These are phyloP conservation scores for Sesbania bispinosa DNA, from an alignment of 306 rosid genomes.

Conservation along the genomic window DNA sequence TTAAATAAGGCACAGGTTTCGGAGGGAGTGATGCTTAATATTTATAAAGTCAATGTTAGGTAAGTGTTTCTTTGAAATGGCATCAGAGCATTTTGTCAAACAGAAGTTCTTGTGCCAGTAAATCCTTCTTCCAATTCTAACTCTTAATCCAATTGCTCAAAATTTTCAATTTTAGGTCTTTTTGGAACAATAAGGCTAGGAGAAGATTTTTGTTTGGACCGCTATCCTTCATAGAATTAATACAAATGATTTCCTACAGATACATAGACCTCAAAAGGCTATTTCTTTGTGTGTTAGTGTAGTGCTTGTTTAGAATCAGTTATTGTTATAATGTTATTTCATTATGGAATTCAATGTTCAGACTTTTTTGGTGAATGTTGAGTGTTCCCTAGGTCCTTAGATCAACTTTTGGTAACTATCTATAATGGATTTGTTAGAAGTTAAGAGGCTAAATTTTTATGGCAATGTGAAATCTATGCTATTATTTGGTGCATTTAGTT, in stretches of 20 bases:
- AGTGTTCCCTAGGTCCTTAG: background rate
- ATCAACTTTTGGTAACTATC: background rate
- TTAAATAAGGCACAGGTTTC: background rate
- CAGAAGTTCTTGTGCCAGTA: background rate
- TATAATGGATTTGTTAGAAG: background rate
- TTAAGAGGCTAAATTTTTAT: background rate
- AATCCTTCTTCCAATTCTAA: conserved; percentile 1
- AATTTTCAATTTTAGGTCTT: background rate
- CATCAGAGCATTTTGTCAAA: background rate
- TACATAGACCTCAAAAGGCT: background rate
- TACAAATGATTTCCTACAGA: background rate
- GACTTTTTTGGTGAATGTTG: background rate
- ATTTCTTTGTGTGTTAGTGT: background rate
- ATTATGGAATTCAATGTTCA: background rate
- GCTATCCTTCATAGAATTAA: background rate
- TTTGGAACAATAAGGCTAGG: background rate
- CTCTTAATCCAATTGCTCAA: background rate
- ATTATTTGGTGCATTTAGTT: too few relatives aligned
- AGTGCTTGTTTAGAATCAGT: background rate
- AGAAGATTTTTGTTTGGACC: background rate
- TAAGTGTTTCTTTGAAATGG: background rate
- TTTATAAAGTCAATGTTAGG: too few relatives aligned
- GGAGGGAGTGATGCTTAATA: background rate
- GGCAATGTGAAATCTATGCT: too few relatives aligned
- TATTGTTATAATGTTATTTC: background rate